Conservation (phyloP, 2,329 filamentous ascomycete species). For the Didymella exigua region DNA sequence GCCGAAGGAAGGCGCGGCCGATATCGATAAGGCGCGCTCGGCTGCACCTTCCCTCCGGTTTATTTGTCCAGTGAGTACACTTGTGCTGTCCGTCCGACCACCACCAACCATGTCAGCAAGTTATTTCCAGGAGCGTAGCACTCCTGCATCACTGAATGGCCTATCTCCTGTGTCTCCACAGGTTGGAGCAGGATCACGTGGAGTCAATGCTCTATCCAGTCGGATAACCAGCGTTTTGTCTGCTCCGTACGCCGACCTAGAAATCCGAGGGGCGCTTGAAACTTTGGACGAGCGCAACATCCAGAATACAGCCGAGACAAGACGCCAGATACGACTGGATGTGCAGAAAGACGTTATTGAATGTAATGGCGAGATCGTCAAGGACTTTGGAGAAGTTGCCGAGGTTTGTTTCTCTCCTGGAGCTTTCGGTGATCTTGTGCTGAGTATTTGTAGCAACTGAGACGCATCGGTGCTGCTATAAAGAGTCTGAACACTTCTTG, state of each 20-base stretch:
- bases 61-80: conserved; percentile 22
- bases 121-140: conserved; percentile 41
- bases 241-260: conserved; percentile 87
- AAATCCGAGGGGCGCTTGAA: conserved; percentile 83
- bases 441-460: conserved; percentile 71
- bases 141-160: conserved; percentile 35
- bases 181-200: conserved; percentile 30
- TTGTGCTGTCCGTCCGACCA: conserved; percentile 7
- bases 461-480: conserved; percentile 80
- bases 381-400: conserved; percentile 86
- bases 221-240: conserved; percentile 87
- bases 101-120: conserved; percentile 36
- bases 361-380: conserved; percentile 86
- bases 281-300: conserved; percentile 75
- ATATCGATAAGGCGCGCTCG: conserved; percentile 35
- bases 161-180: conserved; percentile 37
- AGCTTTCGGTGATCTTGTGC: conserved; percentile 12
- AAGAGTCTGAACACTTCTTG: conserved; percentile 79
- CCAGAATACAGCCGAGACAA: conserved; percentile 75
- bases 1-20: conserved; percentile 3
- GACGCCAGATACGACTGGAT: conserved; percentile 79
- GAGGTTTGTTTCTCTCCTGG: conserved; percentile 61
- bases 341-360: conserved; percentile 91
- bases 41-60: conserved; percentile 24
- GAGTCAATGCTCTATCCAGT: conserved; percentile 72